Conservation (phyloP, 2,329 filamentous ascomycete genomes). For the Colletotrichum sp. region DNA sequence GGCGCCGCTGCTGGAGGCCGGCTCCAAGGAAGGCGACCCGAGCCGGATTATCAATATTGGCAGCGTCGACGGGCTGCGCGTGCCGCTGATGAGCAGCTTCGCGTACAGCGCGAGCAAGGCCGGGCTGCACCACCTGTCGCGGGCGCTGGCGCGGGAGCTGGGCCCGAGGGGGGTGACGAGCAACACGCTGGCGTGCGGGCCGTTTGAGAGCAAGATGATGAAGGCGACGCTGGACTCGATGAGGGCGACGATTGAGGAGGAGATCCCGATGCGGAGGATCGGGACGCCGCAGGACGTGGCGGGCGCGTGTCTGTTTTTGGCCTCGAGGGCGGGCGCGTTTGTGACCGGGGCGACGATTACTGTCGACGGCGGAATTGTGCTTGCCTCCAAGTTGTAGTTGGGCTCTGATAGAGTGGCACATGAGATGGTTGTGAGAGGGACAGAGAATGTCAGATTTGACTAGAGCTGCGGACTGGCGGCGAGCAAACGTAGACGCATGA, state of each 20-base stretch:
- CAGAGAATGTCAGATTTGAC: background rate
- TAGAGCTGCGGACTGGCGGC: background rate
- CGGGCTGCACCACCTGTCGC: conserved; percentile 66
- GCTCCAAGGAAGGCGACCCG: conserved; percentile 42
- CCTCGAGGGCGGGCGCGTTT: conserved; percentile 69
- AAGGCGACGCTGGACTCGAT: conserved; percentile 61
- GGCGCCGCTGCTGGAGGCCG: conserved; percentile 58
- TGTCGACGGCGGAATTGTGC: conserved; percentile 62
- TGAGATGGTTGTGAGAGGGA: background rate
- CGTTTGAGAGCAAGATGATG: conserved; percentile 75
- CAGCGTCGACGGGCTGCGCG: conserved; percentile 65
- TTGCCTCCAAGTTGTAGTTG: conserved; percentile 48
- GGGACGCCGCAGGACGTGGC: conserved; percentile 73
- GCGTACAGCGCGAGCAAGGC: conserved; percentile 68
- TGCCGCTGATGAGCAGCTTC: conserved; percentile 63
- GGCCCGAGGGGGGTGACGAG: conserved; percentile 65
- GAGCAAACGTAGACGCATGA: background rate
- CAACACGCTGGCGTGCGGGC: conserved; percentile 75
- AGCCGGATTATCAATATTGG: conserved; percentile 70
- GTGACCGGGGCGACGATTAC: conserved; percentile 70
- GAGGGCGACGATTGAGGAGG: conserved; percentile 57
- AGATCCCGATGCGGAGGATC: conserved; percentile 70
- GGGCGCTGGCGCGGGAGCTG: conserved; percentile 64
- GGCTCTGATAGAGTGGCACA: background rate
- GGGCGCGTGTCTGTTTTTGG: conserved; percentile 73